These are phyloP conservation scores for Cafeteria roenbergensis DNA, from an alignment of 108 stramenopile genomes.

Conservation along the genomic window DNA sequence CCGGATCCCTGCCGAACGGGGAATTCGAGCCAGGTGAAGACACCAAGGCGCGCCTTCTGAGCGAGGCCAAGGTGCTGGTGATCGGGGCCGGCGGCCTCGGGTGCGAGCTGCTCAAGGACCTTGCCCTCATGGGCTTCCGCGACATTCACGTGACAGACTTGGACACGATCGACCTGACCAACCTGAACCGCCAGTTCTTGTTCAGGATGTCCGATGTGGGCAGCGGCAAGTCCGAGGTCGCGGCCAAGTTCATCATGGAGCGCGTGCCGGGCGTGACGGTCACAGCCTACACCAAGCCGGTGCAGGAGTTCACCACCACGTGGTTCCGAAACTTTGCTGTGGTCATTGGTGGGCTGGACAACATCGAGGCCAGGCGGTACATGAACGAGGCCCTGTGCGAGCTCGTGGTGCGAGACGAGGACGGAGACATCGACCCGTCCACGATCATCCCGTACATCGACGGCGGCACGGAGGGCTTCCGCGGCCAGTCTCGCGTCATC, in stretches of 20 bases:
- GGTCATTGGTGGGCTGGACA: conserved; percentile 88
- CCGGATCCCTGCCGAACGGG: conserved; percentile 35
- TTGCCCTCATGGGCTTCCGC: conserved; percentile 74
- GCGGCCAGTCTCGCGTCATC: conserved; percentile 92
- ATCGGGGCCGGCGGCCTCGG: conserved; percentile 98
- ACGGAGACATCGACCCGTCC: conserved; percentile 74
- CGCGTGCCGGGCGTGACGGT: conserved; percentile 42
- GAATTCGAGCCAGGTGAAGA: conserved; percentile 36
- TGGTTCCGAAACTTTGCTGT: conserved; percentile 72
- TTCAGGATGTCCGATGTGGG: conserved; percentile 47
- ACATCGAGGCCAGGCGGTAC: conserved; percentile 91
- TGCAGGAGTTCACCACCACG: conserved; percentile 76
- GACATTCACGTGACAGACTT: conserved; percentile 84
- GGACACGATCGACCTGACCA: conserved; percentile 95
- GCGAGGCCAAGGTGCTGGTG: conserved; percentile 56
- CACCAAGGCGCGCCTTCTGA: neutral
- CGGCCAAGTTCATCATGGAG: conserved; percentile 42
- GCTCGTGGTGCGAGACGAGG: conserved; percentile 45
- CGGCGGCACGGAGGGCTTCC: conserved; percentile 96
- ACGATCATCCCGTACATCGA: conserved; percentile 92
- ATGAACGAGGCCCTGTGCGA: conserved; percentile 48
- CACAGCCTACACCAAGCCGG: conserved; percentile 70
- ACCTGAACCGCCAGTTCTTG: conserved; percentile 88
- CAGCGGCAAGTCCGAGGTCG: conserved; percentile 38
- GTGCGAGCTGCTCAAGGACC: conserved; percentile 88